These are phyloP conservation scores for Coemansia sp. DNA, from an alignment of 192 early-diverging fungal species.

Conservation along the genomic window DNA sequence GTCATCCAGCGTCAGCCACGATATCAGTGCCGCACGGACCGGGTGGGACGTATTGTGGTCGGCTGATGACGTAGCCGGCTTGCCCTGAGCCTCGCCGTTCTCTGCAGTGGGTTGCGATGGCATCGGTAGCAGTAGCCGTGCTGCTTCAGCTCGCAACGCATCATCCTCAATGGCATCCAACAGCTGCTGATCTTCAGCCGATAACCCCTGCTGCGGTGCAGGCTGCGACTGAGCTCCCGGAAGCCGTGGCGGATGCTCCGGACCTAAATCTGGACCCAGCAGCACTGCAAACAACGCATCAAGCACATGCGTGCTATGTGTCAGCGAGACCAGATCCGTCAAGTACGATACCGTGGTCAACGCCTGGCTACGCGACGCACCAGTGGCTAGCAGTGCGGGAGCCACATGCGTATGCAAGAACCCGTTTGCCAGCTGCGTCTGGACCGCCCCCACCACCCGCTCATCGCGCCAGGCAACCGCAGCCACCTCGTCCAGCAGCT, in stretches of 20 bases:
- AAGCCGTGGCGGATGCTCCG: slow-evolving; percentile 21
- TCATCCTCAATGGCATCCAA: slow-evolving; percentile 46
- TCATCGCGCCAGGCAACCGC: slow-evolving; percentile 6
- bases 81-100: neutral
- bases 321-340: slow-evolving; percentile 34
- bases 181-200: slow-evolving; percentile 35
- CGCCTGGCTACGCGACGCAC: slow-evolving; percentile 30
- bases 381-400: slow-evolving; percentile 27
- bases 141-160: slow-evolving; percentile 42
- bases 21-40: slow-evolving; percentile 27
- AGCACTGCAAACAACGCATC: slow-evolving; percentile 44
- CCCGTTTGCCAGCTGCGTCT: slow-evolving; percentile 36
- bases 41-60: neutral
- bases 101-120: neutral
- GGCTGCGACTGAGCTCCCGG: neutral
- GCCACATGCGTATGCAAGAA: slow-evolving; percentile 42
- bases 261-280: slow-evolving; percentile 32
- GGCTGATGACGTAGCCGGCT: neutral
- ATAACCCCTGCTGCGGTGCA: slow-evolving; percentile 3
- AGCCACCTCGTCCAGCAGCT: slow-evolving; percentile 45
- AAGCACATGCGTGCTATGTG: slow-evolving; percentile 31
- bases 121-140: slow-evolving; percentile 29
- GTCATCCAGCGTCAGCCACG: slow-evolving; percentile 48
- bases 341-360: slow-evolving; percentile 41
- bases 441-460: slow-evolving; percentile 22